These are phyloP conservation scores for Alternaria metachromatica DNA, from an alignment of 2,329 filamentous ascomycete genomes.

Conservation along the genomic window DNA sequence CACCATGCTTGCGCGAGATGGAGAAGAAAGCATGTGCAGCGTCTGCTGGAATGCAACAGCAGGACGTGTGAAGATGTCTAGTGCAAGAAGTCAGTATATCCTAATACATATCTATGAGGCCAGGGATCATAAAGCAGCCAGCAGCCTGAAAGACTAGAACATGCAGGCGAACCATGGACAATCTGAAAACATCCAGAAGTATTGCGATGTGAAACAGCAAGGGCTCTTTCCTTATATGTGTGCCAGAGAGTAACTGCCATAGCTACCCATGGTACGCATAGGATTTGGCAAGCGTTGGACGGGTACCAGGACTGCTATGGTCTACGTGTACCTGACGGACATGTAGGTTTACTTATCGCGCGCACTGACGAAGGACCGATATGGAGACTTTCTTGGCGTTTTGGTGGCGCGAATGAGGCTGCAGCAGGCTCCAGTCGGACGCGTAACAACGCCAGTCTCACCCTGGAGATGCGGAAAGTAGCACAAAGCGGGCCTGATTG, in stretches of 20 bases:
- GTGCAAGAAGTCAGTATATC: not conserved
- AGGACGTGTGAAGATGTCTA: not conserved
- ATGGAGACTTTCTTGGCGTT: conserved; percentile 14
- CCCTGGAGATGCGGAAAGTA: conserved; percentile 10
- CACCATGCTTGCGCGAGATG: conserved; percentile 57
- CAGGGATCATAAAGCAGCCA: not conserved
- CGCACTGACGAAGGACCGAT: conserved; percentile 4
- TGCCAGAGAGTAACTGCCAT: not conserved
- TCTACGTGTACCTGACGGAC: not conserved
- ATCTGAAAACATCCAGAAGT: not conserved
- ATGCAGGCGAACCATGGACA: not conserved
- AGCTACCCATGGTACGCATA: not conserved
- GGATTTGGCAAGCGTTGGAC: not conserved
- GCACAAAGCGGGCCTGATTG: conserved; percentile 18
- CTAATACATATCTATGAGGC: no score
- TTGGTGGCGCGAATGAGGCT: conserved; percentile 28
- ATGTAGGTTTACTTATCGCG: conserved; percentile 4
- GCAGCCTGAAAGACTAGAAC: not conserved
- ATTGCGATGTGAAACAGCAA: not conserved
- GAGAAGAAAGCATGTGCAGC: conserved; percentile 23
- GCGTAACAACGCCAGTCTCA: conserved; percentile 29
- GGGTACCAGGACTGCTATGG: not conserved
- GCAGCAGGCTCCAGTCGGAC: conserved; percentile 33
- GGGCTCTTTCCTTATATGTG: not conserved
- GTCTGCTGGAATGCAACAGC: conserved; percentile 7